Base-by-base conservation (phyloP, 2,329 filamentous ascomycete genomes). In the Phialocephala sp. region DNA sequence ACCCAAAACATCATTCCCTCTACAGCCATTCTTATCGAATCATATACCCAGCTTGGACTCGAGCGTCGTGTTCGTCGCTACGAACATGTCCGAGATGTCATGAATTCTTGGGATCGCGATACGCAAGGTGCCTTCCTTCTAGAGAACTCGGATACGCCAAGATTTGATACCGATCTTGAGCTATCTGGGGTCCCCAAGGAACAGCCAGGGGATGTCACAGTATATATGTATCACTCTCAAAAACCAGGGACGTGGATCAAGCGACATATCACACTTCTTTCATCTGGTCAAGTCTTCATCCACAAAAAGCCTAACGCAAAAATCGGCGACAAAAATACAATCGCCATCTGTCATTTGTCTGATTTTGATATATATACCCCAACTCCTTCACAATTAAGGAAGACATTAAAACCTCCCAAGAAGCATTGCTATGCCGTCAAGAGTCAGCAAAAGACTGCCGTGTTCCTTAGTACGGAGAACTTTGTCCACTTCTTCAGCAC, bases 401-500 rank as follows among this genome's bases (percentile, higher is more conserved):
- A 90, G 73, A 85, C 87, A 69, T 83, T 97, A 61, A 93, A 90
- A 73, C 90, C 93, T 0, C 94, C 94, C 0, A 97, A 95, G 78
- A 91, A 89, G 74, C 84, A 89, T 71, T 97, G 92, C 79, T 94
- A 91, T 73, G 94, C 93, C 0, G 85, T 98, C 72, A 97, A 97
- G 79, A 96, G 92, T 72, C 93, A 97, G 79, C 90, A 97, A 75
- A 97, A 94, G 78, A 90, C 90, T 0, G 88, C 87, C 65, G 89
- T 97, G 73, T 97, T 97, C 74, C 80, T 93, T 62, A 89, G 90
- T 62, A 91, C 89, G 2, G 89, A 91, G 60, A 94, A 94, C 71
- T 98, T 93, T 75, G 91, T 97, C 2, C 94, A 98, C 75, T 97
- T 94, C 79, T 97, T 98, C 79, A 90, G 88, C 65, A 92, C 91